Evolutionary conservation across 164 flowering plant species (phyloP), one percentile per base, ranked within the genome.

Genomic region (Amborella trichopoda): DNA sequence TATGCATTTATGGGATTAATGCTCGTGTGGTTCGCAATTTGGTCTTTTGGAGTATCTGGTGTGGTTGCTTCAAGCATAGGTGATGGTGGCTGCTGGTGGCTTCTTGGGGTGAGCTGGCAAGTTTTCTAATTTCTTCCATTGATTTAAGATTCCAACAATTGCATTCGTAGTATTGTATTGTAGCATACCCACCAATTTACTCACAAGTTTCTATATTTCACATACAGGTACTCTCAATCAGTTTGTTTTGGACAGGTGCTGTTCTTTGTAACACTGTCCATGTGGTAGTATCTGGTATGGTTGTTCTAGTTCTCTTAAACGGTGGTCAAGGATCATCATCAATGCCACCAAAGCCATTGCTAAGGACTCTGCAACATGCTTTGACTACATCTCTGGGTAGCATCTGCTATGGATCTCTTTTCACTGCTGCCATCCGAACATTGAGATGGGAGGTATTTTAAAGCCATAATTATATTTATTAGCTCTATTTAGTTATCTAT

Each of bases 101-200:
- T 91, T 69, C 95, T 91, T 77, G 72, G 75, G 97, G 97, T 89
- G 95, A 89, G 94, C 78, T 72, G 96, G 95, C 85, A 79, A 87
- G 83, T 81, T 80, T 73, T 75, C 66, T 62, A n/a, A n/a, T n/a
- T n/a, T n/a, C n/a, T n/a, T n/a, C n/a, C n/a, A n/a, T n/a, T n/a
- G n/a, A n/a, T n/a, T n/a, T n/a, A n/a, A n/a, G n/a, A n/a, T n/a
- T n/a, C n/a, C n/a, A n/a, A n/a, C n/a, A n/a, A n/a, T n/a, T n/a
- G n/a, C n/a, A n/a, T n/a, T n/a, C n/a, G n/a, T n/a, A n/a, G n/a
- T n/a, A n/a, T n/a, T n/a, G n/a, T n/a, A n/a, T n/a, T n/a, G n/a
- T n/a, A n/a, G n/a, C n/a, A n/a, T n/a, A n/a, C n/a, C n/a, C n/a
- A n/a, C n/a, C n/a, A n/a, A n/a, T n/a, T n/a, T n/a, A 40, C 20